These are phyloP conservation scores for Drosera spatulata DNA, from an alignment of 179 eudicot species.

Conservation along the genomic window DNA sequence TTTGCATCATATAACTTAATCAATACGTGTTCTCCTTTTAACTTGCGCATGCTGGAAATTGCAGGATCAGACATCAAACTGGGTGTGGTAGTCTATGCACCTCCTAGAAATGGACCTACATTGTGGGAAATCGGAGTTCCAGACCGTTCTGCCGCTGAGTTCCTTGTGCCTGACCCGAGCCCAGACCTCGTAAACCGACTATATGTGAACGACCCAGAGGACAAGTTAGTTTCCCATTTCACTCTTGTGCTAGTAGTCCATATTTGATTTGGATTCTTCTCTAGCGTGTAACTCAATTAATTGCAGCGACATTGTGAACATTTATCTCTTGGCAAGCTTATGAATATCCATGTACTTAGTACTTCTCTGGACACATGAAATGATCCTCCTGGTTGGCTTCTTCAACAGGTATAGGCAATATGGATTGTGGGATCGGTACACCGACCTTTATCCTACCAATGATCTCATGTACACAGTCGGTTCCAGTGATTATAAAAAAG, in stretches of 20 bases:
- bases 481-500: slow-evolving; percentile 25
- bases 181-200: slow-evolving; percentile 13
- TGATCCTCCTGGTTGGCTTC: too few relatives aligned
- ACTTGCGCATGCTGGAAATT: not conserved
- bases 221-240: slow-evolving; percentile 9
- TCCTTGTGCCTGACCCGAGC: slow-evolving; percentile 28
- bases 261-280: too few relatives aligned
- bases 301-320: too few relatives aligned
- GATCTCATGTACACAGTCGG: slow-evolving; percentile 49
- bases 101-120: slow-evolving; percentile 31
- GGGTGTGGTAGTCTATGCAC: slow-evolving; percentile 12
- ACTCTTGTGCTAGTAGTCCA: not conserved
- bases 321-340: too few relatives aligned
- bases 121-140: slow-evolving; percentile 41
- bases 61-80: slow-evolving; percentile 16
- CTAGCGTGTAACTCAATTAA: too few relatives aligned
- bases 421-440: slow-evolving; percentile 64
- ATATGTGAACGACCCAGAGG: slow-evolving; percentile 1
- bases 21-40: too few relatives aligned
- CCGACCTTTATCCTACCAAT: slow-evolving; percentile 36
- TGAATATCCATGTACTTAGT: too few relatives aligned
- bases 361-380: too few relatives aligned
- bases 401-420: slow-evolving; percentile 54
- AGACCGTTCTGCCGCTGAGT: slow-evolving; percentile 54
- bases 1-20: too few relatives aligned